Evolutionary conservation across 352 stramenopile genomes (phyloP).

Genomic region (Pythium monospermum): DNA sequence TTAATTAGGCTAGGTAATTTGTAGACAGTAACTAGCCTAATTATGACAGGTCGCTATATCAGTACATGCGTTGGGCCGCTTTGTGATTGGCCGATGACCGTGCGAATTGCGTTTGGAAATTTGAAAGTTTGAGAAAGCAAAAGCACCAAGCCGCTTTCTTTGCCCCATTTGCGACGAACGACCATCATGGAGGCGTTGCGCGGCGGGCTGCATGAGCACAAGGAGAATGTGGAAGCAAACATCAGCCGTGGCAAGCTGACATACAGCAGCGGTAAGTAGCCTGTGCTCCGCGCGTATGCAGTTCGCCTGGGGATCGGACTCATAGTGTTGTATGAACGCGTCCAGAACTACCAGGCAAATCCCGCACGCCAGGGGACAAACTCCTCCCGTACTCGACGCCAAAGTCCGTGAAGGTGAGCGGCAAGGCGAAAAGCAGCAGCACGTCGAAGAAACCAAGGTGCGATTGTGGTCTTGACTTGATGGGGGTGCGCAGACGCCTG

Average conservation of each 20-base stretch:
- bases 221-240: slow-evolving; percentile 63
- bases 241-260: slow-evolving; percentile 27
- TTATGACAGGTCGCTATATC: background rate
- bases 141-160: background rate
- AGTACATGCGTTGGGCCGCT: background rate
- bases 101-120: background rate
- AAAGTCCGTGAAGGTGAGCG: slow-evolving; percentile 21
- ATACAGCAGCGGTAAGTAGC: slow-evolving; percentile 23
- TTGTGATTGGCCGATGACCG: slow-evolving; percentile 3
- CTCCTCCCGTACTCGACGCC: slow-evolving; percentile 31
- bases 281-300: background rate
- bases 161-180: no score
- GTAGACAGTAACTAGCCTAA: background rate
- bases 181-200: slow-evolving; percentile 48
- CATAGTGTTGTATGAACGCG: no score
- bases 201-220: slow-evolving; percentile 37
- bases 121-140: slow-evolving; percentile 9
- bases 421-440: slow-evolving; percentile 19
- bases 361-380: slow-evolving; percentile 6
- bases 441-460: slow-evolving; percentile 47
- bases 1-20: no score
- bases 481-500: no score
- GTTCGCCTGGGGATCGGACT: background rate
- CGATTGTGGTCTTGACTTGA: background rate
- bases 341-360: slow-evolving; percentile 9